Evolutionary conservation across 257 asterid species (phyloP), one percentile per base, ranked within the genome.

Genomic region (Gentiana dahurica): DNA sequence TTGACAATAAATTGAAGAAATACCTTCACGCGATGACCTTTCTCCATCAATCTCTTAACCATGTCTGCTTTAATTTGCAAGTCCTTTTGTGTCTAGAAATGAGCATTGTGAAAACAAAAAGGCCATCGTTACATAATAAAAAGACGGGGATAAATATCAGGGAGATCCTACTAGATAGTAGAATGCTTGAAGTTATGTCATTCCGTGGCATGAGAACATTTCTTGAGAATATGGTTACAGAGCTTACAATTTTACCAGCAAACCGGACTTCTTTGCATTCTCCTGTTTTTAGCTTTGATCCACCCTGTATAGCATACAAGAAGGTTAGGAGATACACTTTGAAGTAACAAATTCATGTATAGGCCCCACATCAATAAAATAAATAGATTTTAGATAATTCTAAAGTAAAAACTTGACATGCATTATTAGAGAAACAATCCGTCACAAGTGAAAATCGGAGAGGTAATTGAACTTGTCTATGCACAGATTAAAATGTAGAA

Each of bases 21-120:
- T 78, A 85, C 98, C 95, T 88, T 88, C 69, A 92, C 94, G 24
- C 93, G 83, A 77, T 81, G 67, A 43, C 95, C 93, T 44, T 74
- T 78, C 60, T 87, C 95, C 86, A 91, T 70, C 58, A 81, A 86
- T 77, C 93, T 77, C 78, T 69, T 87, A 46, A 54, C 90, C 62
- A 63, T 69, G 70, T 87, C 87, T 68, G 92, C 98, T 81, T 87
- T 91, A 69, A 81, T 67, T 73, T 83, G 75, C 66, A 91, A 69
- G 67, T 91, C 98, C 6, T 77, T 74, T 41, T 72, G 70, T 57
- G 73, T 71, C 98, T 91, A 76, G 60, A 50, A 55, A 37, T 50
- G 50, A 39, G 64, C 62, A 55, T 41, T 41, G 6, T 41, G 8
- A 41, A 66, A 55, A 54, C 36, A 52, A 51, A 8, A 6, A 15